Evolutionary conservation across 257 asterid genomes (phyloP).

Genomic region (Leonotis leonurus): DNA sequence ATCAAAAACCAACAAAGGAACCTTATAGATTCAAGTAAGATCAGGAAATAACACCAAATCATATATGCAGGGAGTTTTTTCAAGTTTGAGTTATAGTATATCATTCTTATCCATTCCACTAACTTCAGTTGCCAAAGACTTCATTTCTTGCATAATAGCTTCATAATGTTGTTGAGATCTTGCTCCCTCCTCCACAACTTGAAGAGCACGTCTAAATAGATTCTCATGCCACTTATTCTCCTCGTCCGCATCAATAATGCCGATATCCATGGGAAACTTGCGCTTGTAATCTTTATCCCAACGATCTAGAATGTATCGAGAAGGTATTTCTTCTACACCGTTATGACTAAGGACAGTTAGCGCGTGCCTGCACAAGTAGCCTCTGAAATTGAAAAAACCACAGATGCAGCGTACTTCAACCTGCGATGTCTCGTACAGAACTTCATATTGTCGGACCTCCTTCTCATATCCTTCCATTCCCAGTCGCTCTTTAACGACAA

Average conservation of each 20-base stretch:
- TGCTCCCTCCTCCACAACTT: conserved; percentile 45
- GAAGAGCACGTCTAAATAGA: conserved; percentile 28
- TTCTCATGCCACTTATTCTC: conserved; percentile 27
- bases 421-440: conserved; percentile 40
- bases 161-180: conserved; percentile 32
- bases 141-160: conserved; percentile 33
- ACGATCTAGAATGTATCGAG: conserved; percentile 39
- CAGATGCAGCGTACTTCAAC: conserved; percentile 55
- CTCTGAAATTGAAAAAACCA: conserved; percentile 45
- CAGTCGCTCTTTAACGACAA: conserved; percentile 35
- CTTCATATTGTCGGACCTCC: conserved; percentile 48
- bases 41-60: not conserved
- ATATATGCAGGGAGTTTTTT: not conserved
- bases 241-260: conserved; percentile 19
- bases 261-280: conserved; percentile 11
- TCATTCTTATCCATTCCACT: conserved; percentile 16
- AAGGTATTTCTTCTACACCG: conserved; percentile 49
- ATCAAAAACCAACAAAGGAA: not conserved
- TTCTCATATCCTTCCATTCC: conserved; percentile 30
- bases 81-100: conserved; percentile 3
- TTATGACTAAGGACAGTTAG: conserved; percentile 46
- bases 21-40: not conserved
- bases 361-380: conserved; percentile 58
- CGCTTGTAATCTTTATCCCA: conserved; percentile 43
- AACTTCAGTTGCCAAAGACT: conserved; percentile 27